Percentiles rank a stretch among this genome's conserved stretches.
Evolutionary conservation across 1,284 basidiomycete genomes (phyloP).

Genomic region (Apiotrichum sp.): DNA sequence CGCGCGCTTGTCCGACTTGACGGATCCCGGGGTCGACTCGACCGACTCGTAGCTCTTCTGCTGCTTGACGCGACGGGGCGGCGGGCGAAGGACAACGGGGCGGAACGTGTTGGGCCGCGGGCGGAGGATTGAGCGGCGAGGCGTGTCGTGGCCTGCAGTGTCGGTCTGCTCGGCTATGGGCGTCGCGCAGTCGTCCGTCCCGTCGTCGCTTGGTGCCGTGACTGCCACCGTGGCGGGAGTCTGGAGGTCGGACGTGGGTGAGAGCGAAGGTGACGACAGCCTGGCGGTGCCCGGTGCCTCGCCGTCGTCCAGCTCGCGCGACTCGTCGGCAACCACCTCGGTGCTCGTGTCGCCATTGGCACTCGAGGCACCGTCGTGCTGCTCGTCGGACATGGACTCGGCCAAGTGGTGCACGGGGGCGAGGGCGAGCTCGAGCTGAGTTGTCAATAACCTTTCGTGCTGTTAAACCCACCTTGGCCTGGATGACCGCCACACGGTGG

Average conservation of each 20-base stretch:
- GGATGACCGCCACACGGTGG: constrained; percentile 25
- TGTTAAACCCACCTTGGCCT: constrained; percentile 17
- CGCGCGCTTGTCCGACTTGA: not conserved
- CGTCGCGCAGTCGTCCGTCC: not conserved
- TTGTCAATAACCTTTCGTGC: no score
- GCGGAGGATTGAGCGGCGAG: not conserved
- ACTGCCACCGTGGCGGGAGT: not conserved
- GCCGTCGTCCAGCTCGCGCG: not conserved
- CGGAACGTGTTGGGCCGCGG: constrained; percentile 7
- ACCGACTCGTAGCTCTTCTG: constrained; percentile 20
- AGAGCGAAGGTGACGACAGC: not conserved
- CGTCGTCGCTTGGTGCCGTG: constrained; percentile 4
- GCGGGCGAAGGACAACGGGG: constrained; percentile 15
- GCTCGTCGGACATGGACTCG: not conserved
- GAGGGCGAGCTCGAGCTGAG: constrained; percentile 20
- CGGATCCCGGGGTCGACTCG: not conserved
- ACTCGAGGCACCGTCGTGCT: no score
- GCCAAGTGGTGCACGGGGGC: constrained; percentile 7
- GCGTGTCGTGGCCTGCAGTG: not conserved
- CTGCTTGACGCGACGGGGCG: constrained; percentile 18
- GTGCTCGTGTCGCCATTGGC: not conserved
- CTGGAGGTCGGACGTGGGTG: not conserved
- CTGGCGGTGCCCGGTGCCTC: not conserved
- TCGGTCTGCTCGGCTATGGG: not conserved
- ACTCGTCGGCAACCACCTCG: not conserved